Evolutionary conservation across 2,329 filamentous ascomycete species (phyloP).

Genomic region (Acarospora socialis): DNA sequence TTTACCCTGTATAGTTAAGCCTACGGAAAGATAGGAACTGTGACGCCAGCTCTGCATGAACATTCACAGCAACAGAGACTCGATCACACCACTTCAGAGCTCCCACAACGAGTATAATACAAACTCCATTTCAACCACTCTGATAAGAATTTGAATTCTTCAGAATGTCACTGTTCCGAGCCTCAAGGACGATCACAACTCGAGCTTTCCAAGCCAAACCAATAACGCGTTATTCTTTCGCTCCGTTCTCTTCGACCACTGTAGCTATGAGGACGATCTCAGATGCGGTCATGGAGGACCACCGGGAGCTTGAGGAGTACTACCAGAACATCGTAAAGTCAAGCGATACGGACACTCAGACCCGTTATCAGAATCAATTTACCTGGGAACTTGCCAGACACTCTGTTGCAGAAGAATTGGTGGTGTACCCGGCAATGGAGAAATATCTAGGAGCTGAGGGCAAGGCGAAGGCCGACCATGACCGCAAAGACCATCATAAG

Average conservation of each 20-base stretch:
- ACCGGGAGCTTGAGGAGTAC: slow-evolving; percentile 27
- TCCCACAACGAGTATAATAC: too few species aligned
- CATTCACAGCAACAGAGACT: too few species aligned
- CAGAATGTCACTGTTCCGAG: too few species aligned
- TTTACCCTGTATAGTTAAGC: too few species aligned
- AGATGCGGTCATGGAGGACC: slow-evolving; percentile 34
- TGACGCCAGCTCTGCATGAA: too few species aligned
- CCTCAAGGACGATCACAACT: too few species aligned
- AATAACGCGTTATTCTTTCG: slow-evolving; percentile 49
- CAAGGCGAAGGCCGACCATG: slow-evolving; percentile 31
- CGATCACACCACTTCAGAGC: too few species aligned
- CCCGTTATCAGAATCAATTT: slow-evolving; percentile 36
- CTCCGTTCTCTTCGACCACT: slow-evolving; percentile 78
- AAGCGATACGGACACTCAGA: slow-evolving; percentile 28
- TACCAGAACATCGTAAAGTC: slow-evolving; percentile 31
- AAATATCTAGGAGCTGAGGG: slow-evolving; percentile 33
- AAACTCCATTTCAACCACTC: too few species aligned
- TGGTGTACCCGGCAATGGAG: slow-evolving; percentile 42
- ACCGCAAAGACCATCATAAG: slow-evolving; percentile 34
- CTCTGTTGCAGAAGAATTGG: slow-evolving; percentile 36
- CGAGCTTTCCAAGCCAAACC: too few species aligned
- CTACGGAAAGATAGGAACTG: too few species aligned
- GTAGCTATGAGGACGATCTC: slow-evolving; percentile 93
- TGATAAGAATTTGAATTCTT: too few species aligned
- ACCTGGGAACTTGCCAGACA: slow-evolving; percentile 40